Evolutionary conservation across 2,329 filamentous ascomycete species (phyloP), one percentile per base, ranked within the genome.

Genomic region (Exophiala sideris): DNA sequence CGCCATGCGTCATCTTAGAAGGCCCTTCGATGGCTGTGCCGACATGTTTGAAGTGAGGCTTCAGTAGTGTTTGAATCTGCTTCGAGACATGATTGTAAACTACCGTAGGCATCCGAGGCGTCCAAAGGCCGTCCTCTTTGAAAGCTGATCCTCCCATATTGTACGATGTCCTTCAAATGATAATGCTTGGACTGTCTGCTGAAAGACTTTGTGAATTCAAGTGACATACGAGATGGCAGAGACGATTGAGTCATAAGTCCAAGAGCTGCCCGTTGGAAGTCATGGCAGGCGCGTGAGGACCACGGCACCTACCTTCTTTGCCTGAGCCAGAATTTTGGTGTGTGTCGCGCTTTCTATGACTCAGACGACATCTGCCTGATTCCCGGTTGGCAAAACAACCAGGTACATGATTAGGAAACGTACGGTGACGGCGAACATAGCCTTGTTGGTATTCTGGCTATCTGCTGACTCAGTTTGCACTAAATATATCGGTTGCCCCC

Each of bases 21-120:
- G 88, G 87, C 0, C 81, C 85, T 60, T 89, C 86, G 24, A 85
- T 79, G 0, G 87, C 84, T 0, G 79, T 76, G 1, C 75, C 78
- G 5, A 87, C 82, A 7, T 71, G 72, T 0, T 70, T 48, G 62
- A 82, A 89, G 2, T 85, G 69, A 41, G 39, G 14, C 1, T 71
- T 62, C 1, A 70, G 68, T 0, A 88, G 76, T 16, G 10, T 9
- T 21, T 20, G 14, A 21, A 20, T 21, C 16, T 20, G 3, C 3
- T 16, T 10, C 8, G 14, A 24, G 41, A 44, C 20, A 32, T 44
- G 20, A 12, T 24, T 8, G 41, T 44, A 44, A 8, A 44, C 41
- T 29, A 14, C 10, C n/a, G 41, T 20, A 12, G 41, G 41, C 41
- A 44, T 44, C n/a, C 41, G 41, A 10, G 41, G 41, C 8, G 41